phyloP scores from a whole-genome alignment of 805 yeast species.

The Lipomyces spencermartinsiae region DNA sequence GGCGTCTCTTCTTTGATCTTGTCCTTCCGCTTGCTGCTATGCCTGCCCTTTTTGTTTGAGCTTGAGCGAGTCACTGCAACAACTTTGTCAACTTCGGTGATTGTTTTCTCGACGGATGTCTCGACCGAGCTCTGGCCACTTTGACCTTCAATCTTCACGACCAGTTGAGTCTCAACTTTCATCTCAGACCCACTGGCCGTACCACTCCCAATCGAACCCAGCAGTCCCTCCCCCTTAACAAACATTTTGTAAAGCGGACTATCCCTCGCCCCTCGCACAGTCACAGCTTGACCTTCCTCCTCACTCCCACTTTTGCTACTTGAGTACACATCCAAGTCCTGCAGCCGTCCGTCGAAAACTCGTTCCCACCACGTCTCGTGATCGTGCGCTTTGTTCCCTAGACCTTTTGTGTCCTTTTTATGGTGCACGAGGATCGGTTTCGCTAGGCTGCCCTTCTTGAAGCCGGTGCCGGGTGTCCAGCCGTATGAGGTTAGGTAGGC shows the following conservation, averaged over 20 bases:
- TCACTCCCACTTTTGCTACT: constrained; percentile 33
- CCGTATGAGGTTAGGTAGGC: constrained; percentile 79
- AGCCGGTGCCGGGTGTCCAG: constrained; percentile 91
- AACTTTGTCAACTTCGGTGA: constrained; percentile 19
- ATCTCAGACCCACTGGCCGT: not conserved
- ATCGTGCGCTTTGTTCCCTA: constrained; percentile 76
- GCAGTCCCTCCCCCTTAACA: constrained; percentile 82
- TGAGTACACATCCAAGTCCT: constrained; percentile 66
- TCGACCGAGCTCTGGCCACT: not conserved
- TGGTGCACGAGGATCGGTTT: constrained; percentile 90
- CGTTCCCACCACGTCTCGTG: constrained; percentile 97
- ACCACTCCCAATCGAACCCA: constrained; percentile 60
- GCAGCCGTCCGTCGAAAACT: constrained; percentile 90
- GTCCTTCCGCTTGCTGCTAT: constrained; percentile 39
- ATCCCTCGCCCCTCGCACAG: constrained; percentile 51
- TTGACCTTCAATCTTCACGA: not conserved
- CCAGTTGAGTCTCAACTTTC: not conserved
- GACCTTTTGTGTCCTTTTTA: constrained; percentile 87
- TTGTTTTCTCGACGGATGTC: not conserved
- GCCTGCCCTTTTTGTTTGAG: constrained; percentile 41
- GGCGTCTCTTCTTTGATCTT: constrained; percentile 44
- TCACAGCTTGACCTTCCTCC: constrained; percentile 53
- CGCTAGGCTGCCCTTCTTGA: constrained; percentile 76
- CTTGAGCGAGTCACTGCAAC: constrained; percentile 21
- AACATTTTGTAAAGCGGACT: constrained; percentile 86